Percentiles rank a stretch among this genome's conserved stretches.
Evolutionary conservation across 208 protist genomes (phyloP).

Genomic region (Zelonia costaricensis): DNA sequence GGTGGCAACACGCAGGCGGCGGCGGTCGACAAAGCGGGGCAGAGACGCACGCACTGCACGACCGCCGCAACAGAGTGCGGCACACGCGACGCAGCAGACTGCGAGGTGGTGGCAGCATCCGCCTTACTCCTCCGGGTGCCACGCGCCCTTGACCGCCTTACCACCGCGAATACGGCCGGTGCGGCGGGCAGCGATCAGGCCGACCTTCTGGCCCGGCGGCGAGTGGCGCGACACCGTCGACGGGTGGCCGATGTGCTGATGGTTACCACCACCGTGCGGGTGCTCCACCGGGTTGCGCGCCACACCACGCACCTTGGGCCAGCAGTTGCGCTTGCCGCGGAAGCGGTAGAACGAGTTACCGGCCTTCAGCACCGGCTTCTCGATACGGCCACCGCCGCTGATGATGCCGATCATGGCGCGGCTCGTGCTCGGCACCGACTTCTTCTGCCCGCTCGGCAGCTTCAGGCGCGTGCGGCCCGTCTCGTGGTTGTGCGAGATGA

Average conservation of each 20-base stretch:
- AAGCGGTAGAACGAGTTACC: slow-evolving; percentile 98
- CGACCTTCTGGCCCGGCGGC: slow-evolving; percentile 98
- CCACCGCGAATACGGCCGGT: slow-evolving; percentile 96
- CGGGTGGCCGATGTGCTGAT: slow-evolving; percentile 99
- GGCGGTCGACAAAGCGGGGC: too few relatives aligned
- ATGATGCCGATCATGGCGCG: slow-evolving; percentile 99
- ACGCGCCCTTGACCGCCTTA: slow-evolving; percentile 86
- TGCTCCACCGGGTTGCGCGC: slow-evolving; percentile 99
- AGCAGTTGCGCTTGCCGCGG: slow-evolving; percentile 98
- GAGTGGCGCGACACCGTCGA: slow-evolving; percentile 92
- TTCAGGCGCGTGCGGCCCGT: slow-evolving; percentile 96
- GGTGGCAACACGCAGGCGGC: too few relatives aligned
- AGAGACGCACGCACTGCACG: too few relatives aligned
- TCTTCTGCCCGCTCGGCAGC: slow-evolving; percentile 99
- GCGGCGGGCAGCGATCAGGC: slow-evolving; percentile 99
- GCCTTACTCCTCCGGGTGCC: slow-evolving; percentile 87
- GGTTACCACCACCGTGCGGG: slow-evolving; percentile 99
- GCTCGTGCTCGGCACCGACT: slow-evolving; percentile 92
- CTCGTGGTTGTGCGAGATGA: slow-evolving; percentile 97
- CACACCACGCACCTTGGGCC: slow-evolving; percentile 99
- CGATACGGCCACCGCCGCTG: slow-evolving; percentile 98
- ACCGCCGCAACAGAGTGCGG: too few relatives aligned
- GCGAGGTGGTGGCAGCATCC: too few relatives aligned
- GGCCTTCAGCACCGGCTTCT: slow-evolving; percentile 99
- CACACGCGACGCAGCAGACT: too few relatives aligned